These are phyloP conservation scores for Clavispora asparagi DNA, from an alignment of 805 yeast species.

Conservation along the genomic window DNA sequence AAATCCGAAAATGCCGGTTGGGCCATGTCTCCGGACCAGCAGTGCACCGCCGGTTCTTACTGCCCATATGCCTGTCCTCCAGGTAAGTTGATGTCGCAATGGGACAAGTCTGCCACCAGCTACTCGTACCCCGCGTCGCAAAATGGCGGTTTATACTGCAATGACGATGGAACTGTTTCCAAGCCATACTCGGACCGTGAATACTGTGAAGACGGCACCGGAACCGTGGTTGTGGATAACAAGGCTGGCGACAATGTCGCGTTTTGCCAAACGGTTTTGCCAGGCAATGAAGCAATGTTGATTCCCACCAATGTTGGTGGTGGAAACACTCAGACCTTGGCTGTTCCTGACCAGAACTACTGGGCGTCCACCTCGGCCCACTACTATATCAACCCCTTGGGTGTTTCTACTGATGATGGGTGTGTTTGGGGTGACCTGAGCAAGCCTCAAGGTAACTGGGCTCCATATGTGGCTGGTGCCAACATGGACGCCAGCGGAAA, in stretches of 20 bases:
- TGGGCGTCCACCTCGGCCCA: conserved; percentile 88
- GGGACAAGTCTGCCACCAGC: conserved; percentile 74
- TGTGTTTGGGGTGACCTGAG: conserved; percentile 77
- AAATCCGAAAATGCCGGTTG: conserved; percentile 67
- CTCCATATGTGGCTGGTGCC: conserved; percentile 91
- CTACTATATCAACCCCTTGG: conserved; percentile 80
- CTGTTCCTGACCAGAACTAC: conserved; percentile 82
- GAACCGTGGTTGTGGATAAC: conserved; percentile 64
- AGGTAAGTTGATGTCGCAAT: conserved; percentile 81
- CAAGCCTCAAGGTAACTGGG: conserved; percentile 81
- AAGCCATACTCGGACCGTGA: conserved; percentile 53
- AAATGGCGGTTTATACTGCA: conserved; percentile 81
- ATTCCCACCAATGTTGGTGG: conserved; percentile 71
- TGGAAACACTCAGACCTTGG: conserved; percentile 48
- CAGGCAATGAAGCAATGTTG: conserved; percentile 92
- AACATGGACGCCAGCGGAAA: conserved; percentile 66
- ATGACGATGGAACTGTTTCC: conserved; percentile 60
- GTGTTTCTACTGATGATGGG: conserved; percentile 67
- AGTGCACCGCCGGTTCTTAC: conserved; percentile 70
- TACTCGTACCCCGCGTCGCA: conserved; percentile 75
- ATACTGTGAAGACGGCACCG: conserved; percentile 75
- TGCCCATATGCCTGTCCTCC: conserved; percentile 93
- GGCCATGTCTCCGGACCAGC: conserved; percentile 76
- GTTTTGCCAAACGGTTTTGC: conserved; percentile 87
- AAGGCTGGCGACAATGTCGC: conserved; percentile 58